Percentiles rank a stretch among this genome's conserved stretches.
Conservation (phyloP, 805 yeast genomes). For the Saitoella complicata region DNA sequence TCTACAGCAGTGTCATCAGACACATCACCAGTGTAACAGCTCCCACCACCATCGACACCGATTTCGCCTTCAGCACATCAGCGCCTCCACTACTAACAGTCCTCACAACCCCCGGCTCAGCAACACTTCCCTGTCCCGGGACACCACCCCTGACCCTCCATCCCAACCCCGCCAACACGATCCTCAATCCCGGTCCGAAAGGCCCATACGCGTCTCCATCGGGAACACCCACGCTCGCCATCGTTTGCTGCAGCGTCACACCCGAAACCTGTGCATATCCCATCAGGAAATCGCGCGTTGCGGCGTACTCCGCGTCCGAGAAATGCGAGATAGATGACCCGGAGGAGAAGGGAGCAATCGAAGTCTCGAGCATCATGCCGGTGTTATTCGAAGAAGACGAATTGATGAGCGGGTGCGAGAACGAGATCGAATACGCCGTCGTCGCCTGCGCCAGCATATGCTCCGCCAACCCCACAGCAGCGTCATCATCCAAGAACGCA, state of each 20-base stretch:
- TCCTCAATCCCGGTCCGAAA: neutral
- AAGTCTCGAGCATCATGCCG: neutral
- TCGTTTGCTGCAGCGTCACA: neutral
- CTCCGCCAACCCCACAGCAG: neutral
- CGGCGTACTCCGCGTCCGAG: neutral
- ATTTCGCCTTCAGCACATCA: too few relatives aligned
- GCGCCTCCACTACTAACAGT: too few relatives aligned
- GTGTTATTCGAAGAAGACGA: neutral
- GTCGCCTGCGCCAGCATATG: neutral
- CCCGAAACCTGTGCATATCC: neutral
- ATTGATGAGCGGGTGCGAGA: neutral
- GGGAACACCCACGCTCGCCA: neutral
- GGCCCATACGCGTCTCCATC: neutral
- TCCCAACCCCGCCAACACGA: neutral
- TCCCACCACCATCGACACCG: too few relatives aligned
- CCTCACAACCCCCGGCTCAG: too few relatives aligned
- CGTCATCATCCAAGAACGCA: neutral
- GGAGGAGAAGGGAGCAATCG: neutral
- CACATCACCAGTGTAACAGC: too few relatives aligned
- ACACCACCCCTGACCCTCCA: neutral
- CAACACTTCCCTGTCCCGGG: too few relatives aligned
- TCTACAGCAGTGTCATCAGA: too few relatives aligned
- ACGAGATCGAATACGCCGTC: neutral
- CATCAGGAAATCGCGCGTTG: neutral
- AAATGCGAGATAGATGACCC: neutral